Base-by-base conservation (phyloP, 176 grass and related monocot genomes). In the Chrysopogon serrulatus region DNA sequence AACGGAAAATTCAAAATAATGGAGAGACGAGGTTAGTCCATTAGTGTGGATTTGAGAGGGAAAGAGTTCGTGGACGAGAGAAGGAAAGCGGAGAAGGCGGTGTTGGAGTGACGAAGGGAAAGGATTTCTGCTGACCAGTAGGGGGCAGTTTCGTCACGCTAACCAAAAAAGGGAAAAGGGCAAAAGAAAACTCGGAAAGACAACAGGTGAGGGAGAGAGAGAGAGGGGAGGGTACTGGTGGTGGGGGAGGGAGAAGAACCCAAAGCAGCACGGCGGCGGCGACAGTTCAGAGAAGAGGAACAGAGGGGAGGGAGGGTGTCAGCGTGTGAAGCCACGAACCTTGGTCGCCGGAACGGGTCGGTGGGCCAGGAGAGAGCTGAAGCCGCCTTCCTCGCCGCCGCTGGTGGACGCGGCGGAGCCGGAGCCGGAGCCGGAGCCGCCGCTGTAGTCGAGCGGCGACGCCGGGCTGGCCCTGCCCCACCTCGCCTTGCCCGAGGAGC, bases 401-500 rank as follows among this genome's bases (percentile, higher is more conserved):
- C 92, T 94, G 66, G 87, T 91, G 65, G 89, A 91, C n/a, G 87
- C 89, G 27, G 5, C 60, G 60, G 60, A 66, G 19, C 35, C 66
- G 35, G 68, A 71, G 35, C 77, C 77, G 17, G 82, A 88, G 68
- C 44, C 49, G 21, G 82, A 90, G 44, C 79, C 79, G 60, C 86
- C 84, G 86, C 83, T 89, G 74, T 79, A 89, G 65, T 94, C 89
- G 0, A 94, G 73, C 16, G 92, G 92, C 43, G 92, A 92, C n/a
- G 79, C 71, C 36, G 92, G 92, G 90, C 92, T 94, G 51, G 62
- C 79, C n/a, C 90, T 87, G 16, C 71, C 79, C 74, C 77, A 86
- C 82, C 56, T 79, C 23, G 37, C 49, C 69, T 84, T 75, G 8
- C 57, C 54, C 9, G 28, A 39, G 4, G 40, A 15, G 41, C 26